A percentile compares a stretch with the other conserved stretches of the same genome.
Evolutionary conservation across 2,329 filamentous ascomycete species (phyloP).

Genomic region (Epicoccum nigrum): DNA sequence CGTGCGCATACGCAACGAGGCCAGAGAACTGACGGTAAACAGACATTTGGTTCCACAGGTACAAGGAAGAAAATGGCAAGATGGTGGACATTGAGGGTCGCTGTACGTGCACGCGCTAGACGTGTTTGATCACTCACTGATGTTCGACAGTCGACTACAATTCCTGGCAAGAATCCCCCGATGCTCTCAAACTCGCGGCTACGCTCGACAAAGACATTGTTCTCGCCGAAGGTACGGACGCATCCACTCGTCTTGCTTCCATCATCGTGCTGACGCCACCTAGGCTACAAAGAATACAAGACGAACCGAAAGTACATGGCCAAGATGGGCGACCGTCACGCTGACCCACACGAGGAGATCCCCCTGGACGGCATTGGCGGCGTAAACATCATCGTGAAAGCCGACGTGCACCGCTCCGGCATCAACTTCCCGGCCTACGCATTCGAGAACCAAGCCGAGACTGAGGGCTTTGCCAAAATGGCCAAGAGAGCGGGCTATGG

Average conservation of each 20-base stretch:
- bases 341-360: constrained; percentile 90
- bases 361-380: constrained; percentile 94
- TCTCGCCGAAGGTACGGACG: constrained; percentile 76
- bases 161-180: constrained; percentile 94
- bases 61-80: constrained; percentile 68
- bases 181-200: constrained; percentile 75
- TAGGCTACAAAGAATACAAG: constrained; percentile 90
- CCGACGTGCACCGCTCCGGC: constrained; percentile 93
- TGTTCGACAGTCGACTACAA: constrained; percentile 84
- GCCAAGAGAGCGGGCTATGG: constrained; percentile 93
- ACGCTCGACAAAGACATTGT: constrained; percentile 79
- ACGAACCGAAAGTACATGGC: constrained; percentile 92
- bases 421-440: constrained; percentile 98
- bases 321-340: constrained; percentile 86
- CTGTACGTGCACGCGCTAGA: constrained; percentile 64
- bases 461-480: constrained; percentile 98
- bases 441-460: constrained; percentile 99
- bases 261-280: neutral
- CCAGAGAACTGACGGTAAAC: constrained; percentile 21
- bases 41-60: constrained; percentile 98
- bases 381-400: constrained; percentile 97
- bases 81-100: constrained; percentile 84
- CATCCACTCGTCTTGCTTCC: neutral
- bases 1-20: neutral
- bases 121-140: constrained; percentile 10